Percentiles rank a stretch among this genome's conserved stretches.
Evolutionary conservation across 176 grass and related monocot species (phyloP).

Genomic region (Pontederia paniculata): DNA sequence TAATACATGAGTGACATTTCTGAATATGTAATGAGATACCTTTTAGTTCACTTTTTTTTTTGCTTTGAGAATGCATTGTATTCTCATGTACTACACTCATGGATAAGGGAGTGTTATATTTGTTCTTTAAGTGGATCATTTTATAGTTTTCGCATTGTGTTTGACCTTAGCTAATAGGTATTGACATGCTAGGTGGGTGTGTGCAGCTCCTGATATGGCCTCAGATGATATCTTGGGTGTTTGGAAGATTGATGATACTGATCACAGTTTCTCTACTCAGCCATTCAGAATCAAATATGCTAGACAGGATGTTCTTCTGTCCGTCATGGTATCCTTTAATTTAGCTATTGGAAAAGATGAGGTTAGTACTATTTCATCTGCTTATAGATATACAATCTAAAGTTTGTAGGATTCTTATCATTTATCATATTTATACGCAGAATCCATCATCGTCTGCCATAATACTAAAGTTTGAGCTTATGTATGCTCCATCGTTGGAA

Average conservation of each 20-base stretch:
- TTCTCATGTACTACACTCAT: too few relatives aligned
- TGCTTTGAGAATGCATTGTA: too few relatives aligned
- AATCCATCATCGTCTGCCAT: constrained; percentile 49
- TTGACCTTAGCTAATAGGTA: constrained; percentile 39
- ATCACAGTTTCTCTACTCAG: constrained; percentile 86
- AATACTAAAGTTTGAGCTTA: constrained; percentile 89
- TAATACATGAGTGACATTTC: too few relatives aligned
- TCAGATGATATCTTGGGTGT: constrained; percentile 46
- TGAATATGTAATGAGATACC: too few relatives aligned
- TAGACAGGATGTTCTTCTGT: constrained; percentile 87
- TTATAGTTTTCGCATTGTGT: too few relatives aligned
- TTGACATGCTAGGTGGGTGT: constrained; percentile 79
- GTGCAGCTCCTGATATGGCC: constrained; percentile 66
- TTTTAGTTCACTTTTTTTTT: too few relatives aligned
- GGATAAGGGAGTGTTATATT: too few relatives aligned
- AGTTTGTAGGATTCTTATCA: background rate
- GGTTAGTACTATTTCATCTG: constrained; percentile 33
- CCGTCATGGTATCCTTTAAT: constrained; percentile 90
- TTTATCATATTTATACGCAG: constrained; percentile 35
- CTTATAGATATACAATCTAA: constrained; percentile 5
- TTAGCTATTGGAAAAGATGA: constrained; percentile 55
- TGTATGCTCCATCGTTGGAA: constrained; percentile 47
- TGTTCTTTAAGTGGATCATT: too few relatives aligned
- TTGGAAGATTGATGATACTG: constrained; percentile 79
- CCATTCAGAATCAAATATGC: constrained; percentile 75